Evolutionary conservation across 2,329 filamentous ascomycete species (phyloP).

Genomic region (Penicillium sp.): DNA sequence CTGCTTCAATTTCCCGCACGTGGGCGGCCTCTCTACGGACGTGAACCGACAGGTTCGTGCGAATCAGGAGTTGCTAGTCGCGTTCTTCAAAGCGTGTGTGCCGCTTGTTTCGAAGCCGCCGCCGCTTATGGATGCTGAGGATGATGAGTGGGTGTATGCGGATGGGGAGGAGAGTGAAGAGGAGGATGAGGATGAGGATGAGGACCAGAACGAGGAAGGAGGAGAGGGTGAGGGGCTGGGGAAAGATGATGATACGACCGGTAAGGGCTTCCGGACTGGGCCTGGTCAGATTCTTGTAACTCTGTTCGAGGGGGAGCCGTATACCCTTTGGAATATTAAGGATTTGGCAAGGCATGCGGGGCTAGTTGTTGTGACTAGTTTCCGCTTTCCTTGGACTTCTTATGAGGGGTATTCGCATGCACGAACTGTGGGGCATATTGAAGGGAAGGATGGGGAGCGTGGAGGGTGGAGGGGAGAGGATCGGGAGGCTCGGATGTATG

Average conservation of each 20-base stretch:
- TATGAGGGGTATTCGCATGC: slow-evolving; percentile 50
- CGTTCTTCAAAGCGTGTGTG: slow-evolving; percentile 47
- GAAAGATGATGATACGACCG: slow-evolving; percentile 16
- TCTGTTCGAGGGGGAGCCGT: slow-evolving; percentile 89
- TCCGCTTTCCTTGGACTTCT: slow-evolving; percentile 47
- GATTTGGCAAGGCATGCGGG: slow-evolving; percentile 73
- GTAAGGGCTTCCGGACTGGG: slow-evolving; percentile 24
- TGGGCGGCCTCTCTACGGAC: slow-evolving; percentile 86
- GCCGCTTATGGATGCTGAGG: slow-evolving; percentile 18
- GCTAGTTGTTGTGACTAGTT: slow-evolving; percentile 47
- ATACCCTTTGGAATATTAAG: slow-evolving; percentile 90
- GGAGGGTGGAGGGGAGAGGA: slow-evolving; percentile 50
- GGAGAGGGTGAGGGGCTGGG: slow-evolving; percentile 10
- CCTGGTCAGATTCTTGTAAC: slow-evolving; percentile 70
- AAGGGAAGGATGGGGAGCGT: slow-evolving; percentile 37
- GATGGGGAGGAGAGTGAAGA: slow-evolving; percentile 19
- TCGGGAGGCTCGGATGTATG: slow-evolving; percentile 46
- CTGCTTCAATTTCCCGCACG: slow-evolving; percentile 96
- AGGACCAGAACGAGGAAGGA: slow-evolving; percentile 3
- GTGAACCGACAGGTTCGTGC: slow-evolving; percentile 90
- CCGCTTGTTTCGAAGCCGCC: slow-evolving; percentile 38
- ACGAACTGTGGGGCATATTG: slow-evolving; percentile 46
- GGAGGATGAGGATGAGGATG: slow-evolving; percentile 17
- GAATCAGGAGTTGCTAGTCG: slow-evolving; percentile 66
- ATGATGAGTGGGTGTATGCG: slow-evolving; percentile 24